Base-by-base conservation (phyloP, 768 basidiomycete species). In the Boletellus emodensis region DNA sequence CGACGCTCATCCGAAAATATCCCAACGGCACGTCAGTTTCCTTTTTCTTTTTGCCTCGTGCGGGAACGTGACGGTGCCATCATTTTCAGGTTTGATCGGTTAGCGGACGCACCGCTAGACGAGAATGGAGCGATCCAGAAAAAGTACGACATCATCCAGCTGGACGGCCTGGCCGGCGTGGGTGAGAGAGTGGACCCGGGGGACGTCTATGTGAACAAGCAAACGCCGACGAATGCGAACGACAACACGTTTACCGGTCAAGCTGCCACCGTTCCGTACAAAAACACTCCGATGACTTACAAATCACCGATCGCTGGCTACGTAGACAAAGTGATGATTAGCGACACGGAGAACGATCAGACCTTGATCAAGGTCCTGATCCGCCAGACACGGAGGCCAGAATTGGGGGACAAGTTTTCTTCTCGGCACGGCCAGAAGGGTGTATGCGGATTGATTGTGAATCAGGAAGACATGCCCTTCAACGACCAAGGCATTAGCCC, bases 391-490 rank as follows among this genome's bases (percentile, higher is more conserved):
- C 80, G 96, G 66, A 78, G 92, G 48, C 96, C 96, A 40, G 96
- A 99, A 63, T 75, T 98, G 40, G 96, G 96, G 2, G 96, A 99
- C 75, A 99, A 99, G 72, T 99, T 99, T 69, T 97, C 94, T 36
- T 94, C 91, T 3, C 75, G 96, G 57, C 96, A 99, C 64, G 96
- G 96, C 40, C 96, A 99, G 72, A 99, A 99, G 71, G 96, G 96
- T 51, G 96, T 99, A 11, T 97, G 95, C 71, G 96, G 96, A 22
- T 71, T 99, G 68, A 98, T 99, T 66, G 96, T 99, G 48, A 95
- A 95, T 61, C 96, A 99, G 63, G 94, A 94, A 61, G 96, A 99
- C 70, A 85, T 99, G 91, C 96, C 95, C 2, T 99, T 99, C 76
- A 96, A 96, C 61, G 94, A 98, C 71, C 89, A 93, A 67, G 96